phyloP scores from a whole-genome alignment of 768 basidiomycete species.

The Rhizopogon salebrosus region DNA sequence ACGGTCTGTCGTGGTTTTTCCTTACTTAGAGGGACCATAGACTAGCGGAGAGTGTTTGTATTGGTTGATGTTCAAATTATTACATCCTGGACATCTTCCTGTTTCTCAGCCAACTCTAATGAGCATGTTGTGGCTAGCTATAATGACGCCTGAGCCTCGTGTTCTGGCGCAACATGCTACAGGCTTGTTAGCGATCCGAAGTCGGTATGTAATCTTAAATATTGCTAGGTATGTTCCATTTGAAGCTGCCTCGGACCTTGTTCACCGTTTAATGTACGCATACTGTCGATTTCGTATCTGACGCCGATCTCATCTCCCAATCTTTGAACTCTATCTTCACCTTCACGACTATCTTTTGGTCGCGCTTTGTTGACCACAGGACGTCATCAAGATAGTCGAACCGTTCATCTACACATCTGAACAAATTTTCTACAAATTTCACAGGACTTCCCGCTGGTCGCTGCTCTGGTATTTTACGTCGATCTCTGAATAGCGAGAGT shows the following conservation, averaged over 20 bases:
- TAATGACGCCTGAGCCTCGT: not conserved
- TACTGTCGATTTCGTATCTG: not conserved
- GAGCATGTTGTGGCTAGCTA: not conserved
- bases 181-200: not conserved
- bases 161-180: not conserved
- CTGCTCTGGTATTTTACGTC: not conserved
- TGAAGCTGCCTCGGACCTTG: not conserved
- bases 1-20: constrained; percentile 10
- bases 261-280: not conserved
- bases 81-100: not conserved
- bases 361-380: not conserved
- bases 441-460: not conserved
- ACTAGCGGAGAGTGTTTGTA: not conserved
- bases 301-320: not conserved
- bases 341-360: not conserved
- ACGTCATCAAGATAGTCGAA: not conserved
- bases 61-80: not conserved
- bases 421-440: not conserved
- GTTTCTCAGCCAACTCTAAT: not conserved
- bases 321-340: not conserved
- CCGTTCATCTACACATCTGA: not conserved
- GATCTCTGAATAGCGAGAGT: not conserved
- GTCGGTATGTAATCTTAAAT: not conserved
- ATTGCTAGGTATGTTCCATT: not conserved
- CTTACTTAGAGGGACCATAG: not conserved